These are phyloP conservation scores for Eucalyptus regnans DNA, from an alignment of 345 rosid genomes.

Conservation along the genomic window DNA sequence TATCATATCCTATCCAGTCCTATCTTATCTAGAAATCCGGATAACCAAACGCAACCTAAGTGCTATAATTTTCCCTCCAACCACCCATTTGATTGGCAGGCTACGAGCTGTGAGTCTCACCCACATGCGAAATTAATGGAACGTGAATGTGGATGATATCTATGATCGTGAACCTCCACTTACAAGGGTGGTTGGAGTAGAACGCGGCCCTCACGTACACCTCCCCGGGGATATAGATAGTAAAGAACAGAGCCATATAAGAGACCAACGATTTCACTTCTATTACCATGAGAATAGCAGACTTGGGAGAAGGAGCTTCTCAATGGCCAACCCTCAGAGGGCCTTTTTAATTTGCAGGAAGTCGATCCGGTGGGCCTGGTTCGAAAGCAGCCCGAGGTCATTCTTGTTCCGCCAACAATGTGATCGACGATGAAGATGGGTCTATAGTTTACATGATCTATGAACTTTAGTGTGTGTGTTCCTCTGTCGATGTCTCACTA, in stretches of 20 bases:
- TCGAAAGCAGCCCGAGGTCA: not conserved
- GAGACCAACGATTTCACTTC: not conserved
- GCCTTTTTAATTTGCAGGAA: not conserved
- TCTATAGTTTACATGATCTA: not conserved
- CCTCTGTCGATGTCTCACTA: not conserved
- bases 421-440: not conserved
- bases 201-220: not conserved
- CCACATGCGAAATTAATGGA: not conserved
- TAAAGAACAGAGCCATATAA: not conserved
- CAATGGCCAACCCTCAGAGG: not conserved
- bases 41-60: too few species aligned
- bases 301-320: not conserved
- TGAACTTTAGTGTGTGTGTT: accelerated
- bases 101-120: not conserved
- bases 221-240: not conserved
- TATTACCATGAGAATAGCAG: not conserved
- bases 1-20: too few species aligned
- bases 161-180: not conserved
- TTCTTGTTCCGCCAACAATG: accelerated
- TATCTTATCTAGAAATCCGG: too few species aligned
- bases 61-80: not conserved
- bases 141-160: not conserved
- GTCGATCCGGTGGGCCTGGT: not conserved
- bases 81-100: not conserved
- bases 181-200: not conserved